Conservation (phyloP, 176 grass and related monocot species). For the Phragmites australis region DNA sequence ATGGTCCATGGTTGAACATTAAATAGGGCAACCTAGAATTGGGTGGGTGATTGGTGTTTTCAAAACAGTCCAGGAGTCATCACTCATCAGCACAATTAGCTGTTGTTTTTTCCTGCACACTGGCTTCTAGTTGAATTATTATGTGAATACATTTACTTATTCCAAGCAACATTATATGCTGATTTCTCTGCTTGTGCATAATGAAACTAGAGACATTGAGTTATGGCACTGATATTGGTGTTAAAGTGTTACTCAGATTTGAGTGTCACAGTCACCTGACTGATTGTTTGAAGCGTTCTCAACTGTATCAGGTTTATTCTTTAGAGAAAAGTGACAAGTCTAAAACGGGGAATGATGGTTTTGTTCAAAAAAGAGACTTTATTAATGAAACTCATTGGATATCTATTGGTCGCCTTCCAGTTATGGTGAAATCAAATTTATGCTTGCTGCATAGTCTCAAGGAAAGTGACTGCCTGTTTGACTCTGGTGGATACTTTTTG, state of each 20-base stretch:
- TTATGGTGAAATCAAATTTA: conserved; percentile 90
- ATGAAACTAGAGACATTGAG: conserved; percentile 1
- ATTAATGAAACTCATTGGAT: conserved; percentile 59
- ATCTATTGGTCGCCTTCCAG: conserved; percentile 65
- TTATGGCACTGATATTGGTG: not conserved
- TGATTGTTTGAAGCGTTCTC: conserved; percentile 35
- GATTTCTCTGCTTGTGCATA: not conserved
- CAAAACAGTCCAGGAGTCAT: not conserved
- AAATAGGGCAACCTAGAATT: conserved; percentile 8
- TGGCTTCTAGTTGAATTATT: conserved; percentile 28
- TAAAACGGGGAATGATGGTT: conserved; percentile 72
- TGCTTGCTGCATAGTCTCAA: conserved; percentile 65
- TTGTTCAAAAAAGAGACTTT: conserved; percentile 50
- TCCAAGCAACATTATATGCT: not conserved
- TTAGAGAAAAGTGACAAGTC: conserved; percentile 84
- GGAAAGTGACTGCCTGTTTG: conserved; percentile 83
- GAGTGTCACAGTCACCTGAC: conserved; percentile 6
- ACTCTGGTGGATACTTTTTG: conserved; percentile 96
- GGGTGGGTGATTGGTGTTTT: conserved; percentile 6
- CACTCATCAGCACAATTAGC: conserved; percentile 9
- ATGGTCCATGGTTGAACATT: not conserved
- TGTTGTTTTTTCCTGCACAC: conserved; percentile 10
- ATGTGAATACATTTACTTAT: conserved; percentile 17
- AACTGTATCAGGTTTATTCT: conserved; percentile 71
- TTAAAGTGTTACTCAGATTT: conserved; percentile 24